Evolutionary conservation across 2,329 filamentous ascomycete species (phyloP), one percentile per base, ranked within the genome.

Genomic region (Cadophora luteo-olivacea): DNA sequence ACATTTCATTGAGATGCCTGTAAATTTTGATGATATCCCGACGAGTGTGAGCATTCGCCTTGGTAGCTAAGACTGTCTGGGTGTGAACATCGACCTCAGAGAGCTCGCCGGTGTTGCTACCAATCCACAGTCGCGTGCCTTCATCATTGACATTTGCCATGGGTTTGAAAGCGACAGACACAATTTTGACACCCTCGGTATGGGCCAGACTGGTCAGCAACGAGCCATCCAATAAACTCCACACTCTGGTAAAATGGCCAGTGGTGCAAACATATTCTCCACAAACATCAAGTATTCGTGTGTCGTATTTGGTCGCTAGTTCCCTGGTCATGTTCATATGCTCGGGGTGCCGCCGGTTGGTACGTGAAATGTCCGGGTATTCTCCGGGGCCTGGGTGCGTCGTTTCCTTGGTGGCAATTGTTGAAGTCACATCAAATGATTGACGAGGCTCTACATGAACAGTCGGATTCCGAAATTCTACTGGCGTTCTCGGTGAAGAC

Each of bases 191-290:
- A 1, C 91, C 93, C 76, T 99, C 96, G 1, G 91, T 92, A 78
- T 97, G 94, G 63, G 89, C 87, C 71, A 97, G 81, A 74, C 89
- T 96, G 84, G 97, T 87, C 16, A 97, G 77, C 62, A 92, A 85
- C 74, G 97, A 92, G 2, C 95, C 95, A 65, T 93, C 93, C 12
- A 89, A 82, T 29, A 97, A 80, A 77, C 90, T 95, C 94, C 96
- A 99, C 0, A 94, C 92, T 69, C 93, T 88, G 1, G 95, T 98
- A 70, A 96, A 84, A 71, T 92, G 91, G 5, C 95, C 96, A 19
- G 92, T 93, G 0, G 94, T 95, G 78, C 93, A 97, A 8, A 96
- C 89, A 73, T 91, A 90, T 72, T 94, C 91, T 8, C 96, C 96
- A 77, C 93, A 97, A 2, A 97, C 89, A 70, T 96, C 94, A 77